These are phyloP conservation scores for Ziziphus jujuba DNA, from an alignment of 306 rosid genomes.

Conservation along the genomic window DNA sequence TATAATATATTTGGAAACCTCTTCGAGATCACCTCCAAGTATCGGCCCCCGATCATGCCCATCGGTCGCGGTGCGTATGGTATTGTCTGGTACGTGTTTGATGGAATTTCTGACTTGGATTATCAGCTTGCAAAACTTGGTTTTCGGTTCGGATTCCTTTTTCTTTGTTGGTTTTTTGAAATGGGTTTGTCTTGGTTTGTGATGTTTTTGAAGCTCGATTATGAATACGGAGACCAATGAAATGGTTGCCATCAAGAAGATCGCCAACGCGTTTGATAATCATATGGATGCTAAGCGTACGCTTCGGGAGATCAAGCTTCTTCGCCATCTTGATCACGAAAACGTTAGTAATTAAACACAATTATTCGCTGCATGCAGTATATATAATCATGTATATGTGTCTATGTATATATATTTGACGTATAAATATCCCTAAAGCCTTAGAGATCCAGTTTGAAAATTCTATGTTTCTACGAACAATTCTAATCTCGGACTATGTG, in stretches of 20 bases:
- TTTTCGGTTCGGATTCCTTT: neutral
- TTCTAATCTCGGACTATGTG: neutral
- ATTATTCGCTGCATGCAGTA: neutral
- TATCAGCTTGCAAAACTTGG: neutral
- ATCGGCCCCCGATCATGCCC: conserved; percentile 93
- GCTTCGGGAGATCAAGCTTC: conserved; percentile 98
- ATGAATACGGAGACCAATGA: conserved; percentile 88
- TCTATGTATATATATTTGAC: neutral
- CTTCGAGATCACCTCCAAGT: conserved; percentile 81
- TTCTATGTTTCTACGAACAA: neutral
- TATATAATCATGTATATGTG: neutral
- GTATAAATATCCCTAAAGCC: neutral
- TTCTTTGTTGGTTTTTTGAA: conserved; percentile 1
- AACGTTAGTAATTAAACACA: conserved; percentile 41
- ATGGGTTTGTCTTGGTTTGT: conserved; percentile 24
- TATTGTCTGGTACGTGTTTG: conserved; percentile 71
- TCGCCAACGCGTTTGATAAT: conserved; percentile 88
- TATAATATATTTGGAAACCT: conserved; percentile 87
- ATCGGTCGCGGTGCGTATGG: conserved; percentile 98
- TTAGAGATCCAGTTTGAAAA: too few species aligned
- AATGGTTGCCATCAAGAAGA: conserved; percentile 91
- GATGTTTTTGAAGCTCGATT: conserved; percentile 61
- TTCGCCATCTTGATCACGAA: conserved; percentile 92
- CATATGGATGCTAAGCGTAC: conserved; percentile 99
- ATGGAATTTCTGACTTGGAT: too few species aligned